Evolutionary conservation across 805 yeast species (phyloP).

Genomic region (Millerago galiae): DNA sequence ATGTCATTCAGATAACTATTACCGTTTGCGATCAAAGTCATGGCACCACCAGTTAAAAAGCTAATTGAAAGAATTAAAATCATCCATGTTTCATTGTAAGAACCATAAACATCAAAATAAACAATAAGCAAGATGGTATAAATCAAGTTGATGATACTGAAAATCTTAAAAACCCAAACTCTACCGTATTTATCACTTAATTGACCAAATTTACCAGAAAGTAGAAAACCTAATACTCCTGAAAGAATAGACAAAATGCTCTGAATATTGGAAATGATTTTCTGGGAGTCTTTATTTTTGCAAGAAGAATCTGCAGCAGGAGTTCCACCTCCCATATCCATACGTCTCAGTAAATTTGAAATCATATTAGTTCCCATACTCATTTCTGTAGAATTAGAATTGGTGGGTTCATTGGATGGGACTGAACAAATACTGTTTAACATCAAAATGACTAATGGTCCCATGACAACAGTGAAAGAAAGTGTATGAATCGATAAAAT

Average conservation of each 20-base stretch:
- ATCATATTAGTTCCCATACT: not conserved
- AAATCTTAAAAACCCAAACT: constrained; percentile 16
- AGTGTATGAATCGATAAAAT: not conserved
- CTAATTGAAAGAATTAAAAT: constrained; percentile 11
- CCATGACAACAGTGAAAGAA: not conserved
- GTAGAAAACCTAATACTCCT: constrained; percentile 16
- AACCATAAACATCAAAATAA: constrained; percentile 8
- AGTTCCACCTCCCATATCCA: not conserved
- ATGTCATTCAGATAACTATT: constrained; percentile 21
- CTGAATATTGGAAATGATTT: not conserved
- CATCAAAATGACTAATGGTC: not conserved
- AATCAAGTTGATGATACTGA: constrained; percentile 12
- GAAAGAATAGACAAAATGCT: constrained; percentile 12
- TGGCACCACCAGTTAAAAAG: constrained; percentile 18
- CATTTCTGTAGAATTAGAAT: not conserved
- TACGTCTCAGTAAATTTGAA: not conserved
- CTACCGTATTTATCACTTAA: constrained; percentile 20
- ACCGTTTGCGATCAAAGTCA: constrained; percentile 21
- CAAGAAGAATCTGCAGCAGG: not conserved
- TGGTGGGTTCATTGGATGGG: not conserved
- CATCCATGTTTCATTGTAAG: constrained; percentile 8
- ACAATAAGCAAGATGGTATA: constrained; percentile 10
- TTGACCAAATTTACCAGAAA: constrained; percentile 21
- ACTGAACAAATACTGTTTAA: not conserved
- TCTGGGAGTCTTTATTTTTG: not conserved